Evolutionary conservation across 169 alveolate genomes (phyloP).

Genomic region (Eimeria acervulina): DNA sequence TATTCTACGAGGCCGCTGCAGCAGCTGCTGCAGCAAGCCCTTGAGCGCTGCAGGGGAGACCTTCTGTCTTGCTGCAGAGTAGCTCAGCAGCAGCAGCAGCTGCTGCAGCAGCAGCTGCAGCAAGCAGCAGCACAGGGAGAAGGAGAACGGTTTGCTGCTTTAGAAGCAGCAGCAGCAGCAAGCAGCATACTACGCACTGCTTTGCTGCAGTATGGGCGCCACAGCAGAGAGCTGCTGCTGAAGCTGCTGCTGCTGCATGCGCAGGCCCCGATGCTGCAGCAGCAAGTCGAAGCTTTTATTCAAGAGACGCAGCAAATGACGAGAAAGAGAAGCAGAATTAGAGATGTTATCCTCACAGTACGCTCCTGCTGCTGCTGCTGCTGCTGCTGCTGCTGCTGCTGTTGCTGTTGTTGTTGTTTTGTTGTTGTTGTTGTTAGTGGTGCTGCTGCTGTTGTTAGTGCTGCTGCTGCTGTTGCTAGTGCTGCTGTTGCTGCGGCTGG

Average conservation of each 20-base stretch:
- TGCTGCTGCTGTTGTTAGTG: slow-evolving; percentile 16
- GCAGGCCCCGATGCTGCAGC: slow-evolving; percentile 4
- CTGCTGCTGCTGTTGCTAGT: slow-evolving; percentile 7
- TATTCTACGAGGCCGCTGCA: slow-evolving; percentile 65
- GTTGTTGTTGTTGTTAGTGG: not conserved
- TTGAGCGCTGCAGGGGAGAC: slow-evolving; percentile 50
- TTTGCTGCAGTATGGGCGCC: slow-evolving; percentile 71
- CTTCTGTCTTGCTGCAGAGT: slow-evolving; percentile 63
- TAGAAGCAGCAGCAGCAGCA: slow-evolving; percentile 49
- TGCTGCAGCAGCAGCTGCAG: slow-evolving; percentile 50
- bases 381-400: slow-evolving; percentile 47
- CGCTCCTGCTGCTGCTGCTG: slow-evolving; percentile 6
- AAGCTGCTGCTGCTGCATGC: slow-evolving; percentile 72
- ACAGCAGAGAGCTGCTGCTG: slow-evolving; percentile 74
- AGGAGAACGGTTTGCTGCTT: not conserved
- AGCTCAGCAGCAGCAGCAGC: slow-evolving; percentile 69
- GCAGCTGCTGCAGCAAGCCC: slow-evolving; percentile 78
- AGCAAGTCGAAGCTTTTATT: slow-evolving; percentile 43
- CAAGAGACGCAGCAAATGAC: slow-evolving; percentile 52
- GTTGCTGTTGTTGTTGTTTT: slow-evolving; percentile 25
- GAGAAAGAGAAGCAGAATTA: not conserved
- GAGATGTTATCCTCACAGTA: not conserved
- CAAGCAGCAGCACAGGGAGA: slow-evolving; percentile 34
- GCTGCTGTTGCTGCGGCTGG: slow-evolving; percentile 14
- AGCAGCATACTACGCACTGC: slow-evolving; percentile 56